phyloP scores from a whole-genome alignment of 1,139 yeast genomes.

The Barnettozyma hawaiiensis region DNA sequence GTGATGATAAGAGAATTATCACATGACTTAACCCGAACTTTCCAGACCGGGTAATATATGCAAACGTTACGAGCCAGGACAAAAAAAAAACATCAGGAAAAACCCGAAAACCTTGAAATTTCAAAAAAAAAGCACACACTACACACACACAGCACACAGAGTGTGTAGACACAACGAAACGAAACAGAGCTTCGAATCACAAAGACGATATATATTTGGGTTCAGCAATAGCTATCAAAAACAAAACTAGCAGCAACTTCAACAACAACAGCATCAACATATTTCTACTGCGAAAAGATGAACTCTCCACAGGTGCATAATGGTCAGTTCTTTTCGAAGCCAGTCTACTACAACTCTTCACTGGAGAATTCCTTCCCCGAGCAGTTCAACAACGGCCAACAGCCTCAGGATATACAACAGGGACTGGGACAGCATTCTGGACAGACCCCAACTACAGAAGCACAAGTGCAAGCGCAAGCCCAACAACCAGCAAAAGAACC shows the following conservation, averaged over 20 bases:
- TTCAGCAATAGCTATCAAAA: too few relatives aligned
- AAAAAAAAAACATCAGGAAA: too few relatives aligned
- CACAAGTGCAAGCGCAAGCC: constrained; percentile 1
- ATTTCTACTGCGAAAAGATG: constrained; percentile 10
- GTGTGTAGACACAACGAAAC: too few relatives aligned
- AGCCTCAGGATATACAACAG: neutral
- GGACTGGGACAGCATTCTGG: constrained; percentile 1
- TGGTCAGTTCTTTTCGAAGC: constrained; percentile 18
- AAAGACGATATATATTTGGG: neutral
- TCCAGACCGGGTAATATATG: neutral
- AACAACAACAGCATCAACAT: too few relatives aligned
- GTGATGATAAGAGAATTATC: constrained; percentile 3
- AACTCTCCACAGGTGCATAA: constrained; percentile 22
- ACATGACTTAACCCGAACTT: neutral
- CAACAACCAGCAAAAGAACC: constrained; percentile 6
- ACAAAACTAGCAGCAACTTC: too few relatives aligned
- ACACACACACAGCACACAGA: too few relatives aligned
- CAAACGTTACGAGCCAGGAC: too few relatives aligned
- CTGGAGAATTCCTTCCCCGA: constrained; percentile 20
- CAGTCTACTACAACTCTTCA: constrained; percentile 15
- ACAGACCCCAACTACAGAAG: neutral
- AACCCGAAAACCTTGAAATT: neutral
- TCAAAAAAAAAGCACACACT: neutral
- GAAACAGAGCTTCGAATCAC: neutral
- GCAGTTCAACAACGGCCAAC: constrained; percentile 9